These are phyloP conservation scores for Piper betle DNA, from an alignment of 164 flowering plant species.

Conservation along the genomic window DNA sequence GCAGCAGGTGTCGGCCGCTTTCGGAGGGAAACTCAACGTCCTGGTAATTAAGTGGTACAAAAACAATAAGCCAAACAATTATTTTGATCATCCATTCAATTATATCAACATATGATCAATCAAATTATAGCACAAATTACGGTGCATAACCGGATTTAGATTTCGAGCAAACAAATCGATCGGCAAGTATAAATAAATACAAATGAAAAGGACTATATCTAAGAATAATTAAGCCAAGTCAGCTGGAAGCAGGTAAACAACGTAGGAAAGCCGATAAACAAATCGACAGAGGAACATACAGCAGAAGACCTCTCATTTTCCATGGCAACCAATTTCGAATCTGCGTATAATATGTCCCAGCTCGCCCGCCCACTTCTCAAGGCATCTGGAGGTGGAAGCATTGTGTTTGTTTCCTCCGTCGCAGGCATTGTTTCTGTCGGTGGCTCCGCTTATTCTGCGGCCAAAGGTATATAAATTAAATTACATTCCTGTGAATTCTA, in stretches of 20 bases:
- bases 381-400: conserved; percentile 52
- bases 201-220: not conserved
- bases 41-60: no score
- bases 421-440: conserved; percentile 33
- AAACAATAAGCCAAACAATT: no score
- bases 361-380: conserved; percentile 61
- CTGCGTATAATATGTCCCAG: conserved; percentile 56
- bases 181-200: no score
- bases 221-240: no score
- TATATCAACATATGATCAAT: no score
- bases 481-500: no score
- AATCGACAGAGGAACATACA: conserved; percentile 40
- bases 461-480: conserved; percentile 33
- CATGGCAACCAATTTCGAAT: conserved; percentile 54
- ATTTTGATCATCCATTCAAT: no score
- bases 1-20: conserved; percentile 12
- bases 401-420: conserved; percentile 75
- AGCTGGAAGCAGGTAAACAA: conserved; percentile 40
- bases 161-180: no score
- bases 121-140: no score
- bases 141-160: no score
- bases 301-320: conserved; percentile 39
- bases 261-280: conserved; percentile 40
- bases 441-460: conserved; percentile 46
- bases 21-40: conserved; percentile 26